Base-by-base conservation (phyloP, 495 filamentous ascomycete genomes). In the Poronia punctata region DNA sequence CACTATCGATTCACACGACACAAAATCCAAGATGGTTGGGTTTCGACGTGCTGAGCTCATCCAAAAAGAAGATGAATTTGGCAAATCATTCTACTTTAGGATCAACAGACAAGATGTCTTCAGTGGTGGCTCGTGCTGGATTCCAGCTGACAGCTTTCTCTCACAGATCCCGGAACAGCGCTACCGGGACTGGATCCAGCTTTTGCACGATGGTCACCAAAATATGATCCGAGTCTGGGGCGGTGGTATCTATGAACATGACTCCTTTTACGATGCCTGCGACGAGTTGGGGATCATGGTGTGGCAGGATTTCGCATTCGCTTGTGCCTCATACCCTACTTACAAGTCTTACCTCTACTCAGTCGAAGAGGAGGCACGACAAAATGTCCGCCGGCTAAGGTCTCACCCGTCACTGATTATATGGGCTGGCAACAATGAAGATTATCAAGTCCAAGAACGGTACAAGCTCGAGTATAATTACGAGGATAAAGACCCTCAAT, bases 291-390 rank as follows among this genome's bases (percentile, higher is more conserved):
- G 82, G 7, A 66, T 92, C 16, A 60, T 89, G 38, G 75, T 88
- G 22, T 92, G 86, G 86, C 84, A 88, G 52, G 86, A 92, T 49
- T 89, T 89, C 51, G 78, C 82, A 61, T 87, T 88, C 46, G 83
- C 75, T 21, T 88, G 84, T 40, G 83, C 83, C 11, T 84, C 85
- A 48, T 89, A 92, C 58, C 85, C 84, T 24, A 74, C 79, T 3
- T 77, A 76, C 57, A 70, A 76, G 1, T 66, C 71, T 6, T 73
- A 86, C 36, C 64, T 86, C 3, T 69, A 79, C 23, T 79, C 76
- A 1, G 70, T 90, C 30, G 68, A 75, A 20, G 44, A 72, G 19
- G 86, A 92, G 62, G 79, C 79, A 14, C 57, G 72, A 10, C 78
- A 78, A 42, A 84, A 88, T 43, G 67, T 88, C 14, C 77, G 76